phyloP scores from a whole-genome alignment of 192 early-diverging fungal genomes.

The Obelidium mucronatum region DNA sequence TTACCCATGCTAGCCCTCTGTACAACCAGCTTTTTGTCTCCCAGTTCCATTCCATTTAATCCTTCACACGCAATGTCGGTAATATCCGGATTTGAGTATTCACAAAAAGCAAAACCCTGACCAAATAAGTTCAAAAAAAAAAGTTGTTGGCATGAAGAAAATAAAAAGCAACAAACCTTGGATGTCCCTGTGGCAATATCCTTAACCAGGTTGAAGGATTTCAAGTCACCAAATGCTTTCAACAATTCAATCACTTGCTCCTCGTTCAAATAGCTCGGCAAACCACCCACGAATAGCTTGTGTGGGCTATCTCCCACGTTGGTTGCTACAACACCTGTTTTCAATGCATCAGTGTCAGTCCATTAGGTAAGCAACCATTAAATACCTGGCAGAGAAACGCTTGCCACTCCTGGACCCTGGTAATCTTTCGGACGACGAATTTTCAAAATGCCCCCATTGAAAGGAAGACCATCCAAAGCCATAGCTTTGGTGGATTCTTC shows the following conservation, averaged over 20 bases:
- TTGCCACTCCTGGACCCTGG: slow-evolving; percentile 57
- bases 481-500: slow-evolving; percentile 92
- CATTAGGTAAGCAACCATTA: neutral
- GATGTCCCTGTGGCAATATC: slow-evolving; percentile 77
- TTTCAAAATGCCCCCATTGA: slow-evolving; percentile 81
- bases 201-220: slow-evolving; percentile 93
- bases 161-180: slow-evolving; percentile 57
- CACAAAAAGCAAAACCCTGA: slow-evolving; percentile 96
- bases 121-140: neutral
- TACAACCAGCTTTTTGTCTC: slow-evolving; percentile 91
- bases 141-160: slow-evolving; percentile 9
- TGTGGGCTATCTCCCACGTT: slow-evolving; percentile 90
- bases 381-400: slow-evolving; percentile 62
- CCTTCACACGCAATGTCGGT: slow-evolving; percentile 96
- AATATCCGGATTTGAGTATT: slow-evolving; percentile 85
- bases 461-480: slow-evolving; percentile 92
- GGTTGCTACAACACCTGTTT: slow-evolving; percentile 76
- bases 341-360: neutral
- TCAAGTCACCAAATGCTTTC: slow-evolving; percentile 91
- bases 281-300: slow-evolving; percentile 94
- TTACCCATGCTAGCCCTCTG: slow-evolving; percentile 90
- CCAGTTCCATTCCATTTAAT: slow-evolving; percentile 94
- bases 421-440: slow-evolving; percentile 97
- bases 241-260: slow-evolving; percentile 95
- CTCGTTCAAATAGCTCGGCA: slow-evolving; percentile 87